Base-by-base conservation (phyloP, 495 filamentous ascomycete genomes). In the Xylaria longipes region DNA sequence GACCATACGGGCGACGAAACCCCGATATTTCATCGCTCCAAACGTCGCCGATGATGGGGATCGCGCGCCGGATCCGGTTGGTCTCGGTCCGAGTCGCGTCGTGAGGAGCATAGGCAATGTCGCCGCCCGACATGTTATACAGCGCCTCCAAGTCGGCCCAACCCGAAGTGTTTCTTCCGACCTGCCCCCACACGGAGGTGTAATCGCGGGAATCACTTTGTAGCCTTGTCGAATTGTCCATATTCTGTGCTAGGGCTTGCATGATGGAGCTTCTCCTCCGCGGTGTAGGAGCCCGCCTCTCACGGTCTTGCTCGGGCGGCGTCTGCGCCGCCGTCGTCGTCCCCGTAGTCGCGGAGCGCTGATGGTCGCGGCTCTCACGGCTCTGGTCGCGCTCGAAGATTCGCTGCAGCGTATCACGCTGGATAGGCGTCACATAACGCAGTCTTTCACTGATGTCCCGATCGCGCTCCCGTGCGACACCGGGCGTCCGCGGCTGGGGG, bases 101-200 rank as follows among this genome's bases (percentile, higher is more conserved):
- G 41, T 67, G 52, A 20, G 46, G 48, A 15, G 50, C 54, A 25
- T 20, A 27, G 31, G 62, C 35, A 6, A 43, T 57, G 25, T 73
- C 70, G 45, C 75, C 76, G 22, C 70, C 63, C 14, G 73, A 69
- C 52, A 76, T 71, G 70, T 74, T 79, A 61, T 81, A 81, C 17
- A 82, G 68, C 15, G 76, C 65, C 41, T 82, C 81, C 1, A 79
- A 65, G 20, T 80, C 80, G 1, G 76, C 61, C 81, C 81, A 81
- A 22, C 80, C 72, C 73, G 80, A 58, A 1, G 43, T 65, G 27
- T 50, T 63, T 65, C 71, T 65, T 9, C 74, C 69, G 5, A n/a
- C n/a, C 48, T 65, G 63, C 3, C 69, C 69, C 61, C 61, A 71
- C 67, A 69, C 71, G 25, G 68, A 69, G 15, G 76, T 37, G 22